These are phyloP conservation scores for Monosporascus sp. DNA, from an alignment of 2,329 filamentous ascomycete genomes.

Conservation along the genomic window DNA sequence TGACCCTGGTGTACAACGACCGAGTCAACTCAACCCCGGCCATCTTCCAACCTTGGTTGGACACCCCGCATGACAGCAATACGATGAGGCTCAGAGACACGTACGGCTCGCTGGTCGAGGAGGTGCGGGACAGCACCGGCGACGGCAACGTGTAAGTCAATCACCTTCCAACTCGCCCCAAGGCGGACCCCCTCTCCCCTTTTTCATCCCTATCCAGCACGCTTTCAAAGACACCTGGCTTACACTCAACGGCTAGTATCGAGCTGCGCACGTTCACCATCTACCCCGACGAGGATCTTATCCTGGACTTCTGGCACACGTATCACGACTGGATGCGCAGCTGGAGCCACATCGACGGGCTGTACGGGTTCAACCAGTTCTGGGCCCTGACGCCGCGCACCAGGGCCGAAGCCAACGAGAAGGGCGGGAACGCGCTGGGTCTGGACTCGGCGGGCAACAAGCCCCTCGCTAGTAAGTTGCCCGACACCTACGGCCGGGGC, in stretches of 20 bases:
- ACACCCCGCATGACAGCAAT: conserved; percentile 1
- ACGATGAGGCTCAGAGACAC: conserved; percentile 1
- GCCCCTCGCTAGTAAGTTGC: conserved; percentile 2
- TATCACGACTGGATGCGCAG: conserved; percentile 1
- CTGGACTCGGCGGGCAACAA: conserved; percentile 1
- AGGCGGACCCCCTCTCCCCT: no score
- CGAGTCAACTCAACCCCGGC: background rate
- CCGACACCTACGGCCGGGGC: no score
- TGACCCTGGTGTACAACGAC: conserved; percentile 3
- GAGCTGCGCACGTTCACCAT: conserved; percentile 5
- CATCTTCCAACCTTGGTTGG: conserved; percentile 2
- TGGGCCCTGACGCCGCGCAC: conserved; percentile 4
- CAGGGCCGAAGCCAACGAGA: conserved; percentile 1
- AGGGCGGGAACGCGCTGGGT: conserved; percentile 4
- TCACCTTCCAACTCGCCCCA: no score
- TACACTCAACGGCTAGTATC: conserved; percentile 2
- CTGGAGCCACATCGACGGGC: conserved; percentile 4
- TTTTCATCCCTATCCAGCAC: no score
- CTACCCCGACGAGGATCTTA: conserved; percentile 2
- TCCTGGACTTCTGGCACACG: conserved; percentile 3
- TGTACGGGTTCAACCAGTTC: conserved; percentile 6
- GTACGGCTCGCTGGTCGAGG: conserved; percentile 1
- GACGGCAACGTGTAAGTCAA: no score
- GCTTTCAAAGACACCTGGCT: no score
- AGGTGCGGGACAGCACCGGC: no score